These are phyloP conservation scores for Phytophthora pisi DNA, from an alignment of 352 stramenopile species.

Conservation along the genomic window DNA sequence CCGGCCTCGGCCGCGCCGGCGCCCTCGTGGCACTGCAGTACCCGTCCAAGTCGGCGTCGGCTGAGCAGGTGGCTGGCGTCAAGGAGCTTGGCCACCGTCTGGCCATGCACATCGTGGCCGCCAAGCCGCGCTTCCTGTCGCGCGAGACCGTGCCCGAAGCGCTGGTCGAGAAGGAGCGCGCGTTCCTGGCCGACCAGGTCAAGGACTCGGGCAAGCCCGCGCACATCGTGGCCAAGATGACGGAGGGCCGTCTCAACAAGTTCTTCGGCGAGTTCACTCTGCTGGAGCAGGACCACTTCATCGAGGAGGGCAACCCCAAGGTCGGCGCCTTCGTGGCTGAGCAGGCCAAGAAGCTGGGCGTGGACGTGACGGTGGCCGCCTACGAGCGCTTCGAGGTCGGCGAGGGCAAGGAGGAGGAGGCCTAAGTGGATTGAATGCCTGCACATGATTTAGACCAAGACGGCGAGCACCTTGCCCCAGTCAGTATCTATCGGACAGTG, in stretches of 20 bases:
- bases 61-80: constrained; percentile 60
- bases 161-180: constrained; percentile 91
- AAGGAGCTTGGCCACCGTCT: constrained; percentile 90
- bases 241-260: constrained; percentile 92
- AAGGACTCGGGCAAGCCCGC: constrained; percentile 87
- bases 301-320: constrained; percentile 93
- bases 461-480: not conserved
- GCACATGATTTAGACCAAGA: constrained; percentile 17
- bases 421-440: constrained; percentile 27
- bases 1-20: constrained; percentile 77
- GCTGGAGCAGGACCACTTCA: constrained; percentile 93
- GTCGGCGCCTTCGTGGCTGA: constrained; percentile 79
- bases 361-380: constrained; percentile 63
- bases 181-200: constrained; percentile 91
- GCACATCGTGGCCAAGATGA: constrained; percentile 95
- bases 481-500: not conserved
- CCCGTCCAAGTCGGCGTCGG: constrained; percentile 47
- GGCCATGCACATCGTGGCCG: constrained; percentile 96
- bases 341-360: constrained; percentile 66
- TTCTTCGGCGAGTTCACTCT: constrained; percentile 95
- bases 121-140: constrained; percentile 91
- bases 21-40: constrained; percentile 92
- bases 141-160: constrained; percentile 84
- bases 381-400: constrained; percentile 83
- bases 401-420: constrained; percentile 55